Percentiles rank a stretch among this genome's conserved stretches.
These are phyloP conservation scores for Aspergillus tubingensis DNA, from an alignment of 2,329 filamentous ascomycete species.

Conservation along the genomic window DNA sequence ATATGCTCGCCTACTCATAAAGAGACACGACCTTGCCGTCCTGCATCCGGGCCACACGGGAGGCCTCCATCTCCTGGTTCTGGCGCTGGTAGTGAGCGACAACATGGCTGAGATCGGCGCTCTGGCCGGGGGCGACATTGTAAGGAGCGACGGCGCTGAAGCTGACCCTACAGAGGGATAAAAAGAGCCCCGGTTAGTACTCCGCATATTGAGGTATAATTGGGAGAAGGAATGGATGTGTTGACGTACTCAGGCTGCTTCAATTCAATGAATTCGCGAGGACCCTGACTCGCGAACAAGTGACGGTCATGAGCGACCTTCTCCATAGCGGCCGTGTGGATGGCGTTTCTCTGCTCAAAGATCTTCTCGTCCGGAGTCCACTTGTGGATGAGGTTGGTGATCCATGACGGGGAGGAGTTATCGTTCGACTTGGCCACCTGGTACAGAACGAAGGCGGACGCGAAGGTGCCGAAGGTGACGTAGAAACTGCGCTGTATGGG, in stretches of 20 bases:
- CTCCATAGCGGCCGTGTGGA: slow-evolving; percentile 63
- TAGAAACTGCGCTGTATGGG: slow-evolving; percentile 50
- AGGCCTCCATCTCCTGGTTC: slow-evolving; percentile 58
- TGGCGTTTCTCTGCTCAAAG: slow-evolving; percentile 58
- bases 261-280: slow-evolving; percentile 53
- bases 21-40: slow-evolving; percentile 46
- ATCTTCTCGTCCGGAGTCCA: slow-evolving; percentile 57
- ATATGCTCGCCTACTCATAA: slow-evolving; percentile 41
- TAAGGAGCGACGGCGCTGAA: slow-evolving; percentile 64
- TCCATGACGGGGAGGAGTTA: slow-evolving; percentile 42
- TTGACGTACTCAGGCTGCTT: slow-evolving; percentile 65
- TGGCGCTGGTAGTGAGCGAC: slow-evolving; percentile 64
- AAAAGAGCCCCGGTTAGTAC: too few species aligned
- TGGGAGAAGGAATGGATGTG: too few species aligned
- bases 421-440: slow-evolving; percentile 41
- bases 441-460: slow-evolving; percentile 47
- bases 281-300: slow-evolving; percentile 54
- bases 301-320: slow-evolving; percentile 64
- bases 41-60: slow-evolving; percentile 52
- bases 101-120: slow-evolving; percentile 60
- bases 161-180: slow-evolving; percentile 50
- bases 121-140: slow-evolving; percentile 64
- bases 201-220: too few species aligned
- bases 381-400: slow-evolving; percentile 54
- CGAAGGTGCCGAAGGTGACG: slow-evolving; percentile 46